Evolutionary conservation across 208 protist species (phyloP).

Genomic region (Strigomonas culicis): DNA sequence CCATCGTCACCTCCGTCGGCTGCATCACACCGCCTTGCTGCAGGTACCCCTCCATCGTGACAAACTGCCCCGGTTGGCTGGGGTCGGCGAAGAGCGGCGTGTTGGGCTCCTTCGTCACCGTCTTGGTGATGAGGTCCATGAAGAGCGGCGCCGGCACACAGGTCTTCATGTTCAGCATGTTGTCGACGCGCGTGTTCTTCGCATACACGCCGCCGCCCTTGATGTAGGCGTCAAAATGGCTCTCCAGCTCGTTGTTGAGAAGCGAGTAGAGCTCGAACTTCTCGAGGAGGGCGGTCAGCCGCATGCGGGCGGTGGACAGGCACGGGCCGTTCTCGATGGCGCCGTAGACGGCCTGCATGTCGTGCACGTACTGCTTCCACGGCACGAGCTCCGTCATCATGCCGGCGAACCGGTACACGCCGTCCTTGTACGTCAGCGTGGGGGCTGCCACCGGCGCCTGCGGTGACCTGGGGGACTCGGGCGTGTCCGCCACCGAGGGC

Average conservation of each 20-base stretch:
- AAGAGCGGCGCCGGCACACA: slow-evolving; percentile 62
- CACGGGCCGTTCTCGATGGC: slow-evolving; percentile 85
- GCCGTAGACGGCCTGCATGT: slow-evolving; percentile 57
- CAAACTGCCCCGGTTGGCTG: slow-evolving; percentile 7
- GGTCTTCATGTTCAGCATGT: slow-evolving; percentile 52
- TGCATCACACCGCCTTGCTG: slow-evolving; percentile 47
- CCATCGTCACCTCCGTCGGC: slow-evolving; percentile 72
- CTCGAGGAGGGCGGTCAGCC: slow-evolving; percentile 66
- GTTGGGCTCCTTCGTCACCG: slow-evolving; percentile 59
- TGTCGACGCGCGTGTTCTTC: slow-evolving; percentile 69
- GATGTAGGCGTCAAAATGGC: slow-evolving; percentile 33
- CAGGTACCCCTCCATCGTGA: slow-evolving; percentile 66
- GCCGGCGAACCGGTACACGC: slow-evolving; percentile 53
- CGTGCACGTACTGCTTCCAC: slow-evolving; percentile 71
- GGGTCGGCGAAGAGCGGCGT: slow-evolving; percentile 43
- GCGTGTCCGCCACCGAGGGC: background rate
- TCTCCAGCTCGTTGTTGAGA: slow-evolving; percentile 71
- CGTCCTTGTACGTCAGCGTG: slow-evolving; percentile 26
- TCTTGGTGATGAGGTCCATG: slow-evolving; percentile 64
- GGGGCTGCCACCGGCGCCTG: slow-evolving; percentile 10
- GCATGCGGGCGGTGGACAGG: slow-evolving; percentile 70
- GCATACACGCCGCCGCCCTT: slow-evolving; percentile 68
- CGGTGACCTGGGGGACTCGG: background rate
- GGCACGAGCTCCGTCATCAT: slow-evolving; percentile 63
- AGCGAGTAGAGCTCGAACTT: slow-evolving; percentile 85